These are phyloP conservation scores for Serendipita sp. DNA, from an alignment of 768 basidiomycete species.

Conservation along the genomic window DNA sequence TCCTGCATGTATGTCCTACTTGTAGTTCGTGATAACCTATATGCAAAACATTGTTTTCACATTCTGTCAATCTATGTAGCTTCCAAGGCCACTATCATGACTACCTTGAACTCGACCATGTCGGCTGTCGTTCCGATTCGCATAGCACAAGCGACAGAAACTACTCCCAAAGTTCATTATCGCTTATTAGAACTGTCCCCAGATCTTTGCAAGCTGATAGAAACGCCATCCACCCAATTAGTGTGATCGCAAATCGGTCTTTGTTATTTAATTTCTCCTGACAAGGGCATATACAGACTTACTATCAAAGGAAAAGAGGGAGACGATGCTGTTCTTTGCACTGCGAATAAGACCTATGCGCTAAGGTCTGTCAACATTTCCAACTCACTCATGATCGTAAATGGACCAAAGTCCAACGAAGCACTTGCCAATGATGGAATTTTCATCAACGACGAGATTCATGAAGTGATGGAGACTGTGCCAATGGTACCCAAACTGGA, in stretches of 20 bases:
- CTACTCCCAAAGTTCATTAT: neutral
- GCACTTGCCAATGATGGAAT: slow-evolving; percentile 22
- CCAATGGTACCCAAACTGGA: slow-evolving; percentile 63
- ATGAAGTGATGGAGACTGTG: slow-evolving; percentile 68
- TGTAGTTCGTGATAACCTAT: slow-evolving; percentile 14
- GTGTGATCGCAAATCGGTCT: neutral
- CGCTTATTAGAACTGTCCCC: neutral
- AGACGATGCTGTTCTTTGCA: slow-evolving; percentile 87
- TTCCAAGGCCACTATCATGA: too few relatives aligned
- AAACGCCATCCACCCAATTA: neutral
- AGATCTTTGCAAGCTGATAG: neutral
- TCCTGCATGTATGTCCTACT: slow-evolving; percentile 80
- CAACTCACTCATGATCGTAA: slow-evolving; percentile 68
- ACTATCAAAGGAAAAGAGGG: slow-evolving; percentile 63
- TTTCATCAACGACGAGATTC: slow-evolving; percentile 63
- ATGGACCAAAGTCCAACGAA: slow-evolving; percentile 24
- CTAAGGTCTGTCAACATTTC: slow-evolving; percentile 78
- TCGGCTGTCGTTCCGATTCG: neutral
- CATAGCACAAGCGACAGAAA: neutral
- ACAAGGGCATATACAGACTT: slow-evolving; percentile 26
- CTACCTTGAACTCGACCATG: neutral
- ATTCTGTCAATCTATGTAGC: too few relatives aligned
- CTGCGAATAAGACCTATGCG: slow-evolving; percentile 57
- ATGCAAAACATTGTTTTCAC: neutral
- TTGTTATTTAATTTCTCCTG: neutral